Percentiles rank a stretch among this genome's conserved stretches.
Conservation (phyloP, 371 early-diverging fungal species). For the Coemansia sp. region DNA sequence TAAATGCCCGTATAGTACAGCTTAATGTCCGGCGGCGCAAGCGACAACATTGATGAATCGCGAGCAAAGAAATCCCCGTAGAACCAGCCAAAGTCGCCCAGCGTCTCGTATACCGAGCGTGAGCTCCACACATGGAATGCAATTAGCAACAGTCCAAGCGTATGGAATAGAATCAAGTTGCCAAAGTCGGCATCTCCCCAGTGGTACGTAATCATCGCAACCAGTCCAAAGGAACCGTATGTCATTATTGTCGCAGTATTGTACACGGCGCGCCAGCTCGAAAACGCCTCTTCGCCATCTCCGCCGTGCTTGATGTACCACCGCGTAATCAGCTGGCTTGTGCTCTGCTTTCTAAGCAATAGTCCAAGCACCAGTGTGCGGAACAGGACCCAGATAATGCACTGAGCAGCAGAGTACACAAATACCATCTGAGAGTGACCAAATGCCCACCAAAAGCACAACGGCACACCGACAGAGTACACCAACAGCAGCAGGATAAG, state of each 20-base stretch:
- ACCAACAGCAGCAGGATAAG: conserved; percentile 69
- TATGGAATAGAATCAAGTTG: conserved; percentile 69
- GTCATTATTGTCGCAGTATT: conserved; percentile 86
- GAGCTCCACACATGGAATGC: conserved; percentile 84
- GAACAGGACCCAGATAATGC: conserved; percentile 81
- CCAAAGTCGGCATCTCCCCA: conserved; percentile 68
- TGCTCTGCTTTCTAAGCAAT: conserved; percentile 75
- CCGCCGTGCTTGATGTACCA: conserved; percentile 92
- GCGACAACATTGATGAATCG: conserved; percentile 40
- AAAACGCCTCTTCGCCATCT: conserved; percentile 79
- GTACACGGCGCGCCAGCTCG: conserved; percentile 92
- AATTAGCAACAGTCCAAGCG: conserved; percentile 62
- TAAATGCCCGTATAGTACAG: conserved; percentile 82
- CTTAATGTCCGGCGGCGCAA: conserved; percentile 61
- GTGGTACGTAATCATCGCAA: conserved; percentile 71
- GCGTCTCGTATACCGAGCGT: conserved; percentile 77
- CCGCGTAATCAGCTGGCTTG: conserved; percentile 76
- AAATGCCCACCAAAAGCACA: conserved; percentile 34
- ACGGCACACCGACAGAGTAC: conserved; percentile 71
- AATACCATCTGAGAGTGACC: conserved; percentile 35
- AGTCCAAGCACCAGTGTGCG: conserved; percentile 78
- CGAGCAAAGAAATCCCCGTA: conserved; percentile 56
- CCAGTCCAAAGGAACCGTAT: conserved; percentile 75
- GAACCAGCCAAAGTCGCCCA: conserved; percentile 90
- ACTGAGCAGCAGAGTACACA: conserved; percentile 61